phyloP scores from a whole-genome alignment of 805 yeast genomes.

The Nakazawaea populi region DNA sequence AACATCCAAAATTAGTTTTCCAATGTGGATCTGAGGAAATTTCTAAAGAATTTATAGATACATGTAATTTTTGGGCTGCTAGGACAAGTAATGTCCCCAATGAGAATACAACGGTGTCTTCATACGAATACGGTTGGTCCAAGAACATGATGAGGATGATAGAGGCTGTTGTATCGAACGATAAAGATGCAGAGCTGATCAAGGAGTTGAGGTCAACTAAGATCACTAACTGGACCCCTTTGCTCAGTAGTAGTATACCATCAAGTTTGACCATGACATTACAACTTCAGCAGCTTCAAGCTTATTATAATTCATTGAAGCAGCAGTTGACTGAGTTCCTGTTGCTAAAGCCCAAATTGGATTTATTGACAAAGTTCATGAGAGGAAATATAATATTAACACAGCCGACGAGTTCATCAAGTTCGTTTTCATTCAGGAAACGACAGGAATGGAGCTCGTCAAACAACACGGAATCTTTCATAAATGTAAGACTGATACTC shows the following conservation, averaged over 20 bases:
- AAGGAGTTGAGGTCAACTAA: constrained; percentile 22
- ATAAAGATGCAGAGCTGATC: constrained; percentile 7
- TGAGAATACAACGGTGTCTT: constrained; percentile 51
- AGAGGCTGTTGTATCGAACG: constrained; percentile 15
- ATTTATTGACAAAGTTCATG: neutral
- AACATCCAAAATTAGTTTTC: constrained; percentile 39
- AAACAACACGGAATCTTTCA: neutral
- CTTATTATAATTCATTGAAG: constrained; percentile 34
- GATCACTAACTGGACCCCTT: constrained; percentile 38
- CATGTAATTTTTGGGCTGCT: constrained; percentile 90
- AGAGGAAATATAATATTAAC: constrained; percentile 8
- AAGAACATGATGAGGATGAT: constrained; percentile 13
- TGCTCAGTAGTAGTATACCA: constrained; percentile 20
- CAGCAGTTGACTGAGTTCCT: constrained; percentile 37
- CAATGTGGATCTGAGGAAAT: constrained; percentile 61
- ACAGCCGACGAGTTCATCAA: neutral
- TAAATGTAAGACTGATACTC: constrained; percentile 30
- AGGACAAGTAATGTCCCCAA: constrained; percentile 75
- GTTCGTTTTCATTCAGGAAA: constrained; percentile 4
- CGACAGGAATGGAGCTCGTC: constrained; percentile 1
- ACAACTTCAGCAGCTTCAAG: constrained; percentile 33
- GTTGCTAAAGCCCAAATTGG: constrained; percentile 21
- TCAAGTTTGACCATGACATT: constrained; percentile 24
- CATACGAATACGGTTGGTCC: constrained; percentile 83
- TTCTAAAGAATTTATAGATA: constrained; percentile 64